Evolutionary conservation across 2,329 filamentous ascomycete species (phyloP).

Genomic region (Trichoderma cornu-damae): DNA sequence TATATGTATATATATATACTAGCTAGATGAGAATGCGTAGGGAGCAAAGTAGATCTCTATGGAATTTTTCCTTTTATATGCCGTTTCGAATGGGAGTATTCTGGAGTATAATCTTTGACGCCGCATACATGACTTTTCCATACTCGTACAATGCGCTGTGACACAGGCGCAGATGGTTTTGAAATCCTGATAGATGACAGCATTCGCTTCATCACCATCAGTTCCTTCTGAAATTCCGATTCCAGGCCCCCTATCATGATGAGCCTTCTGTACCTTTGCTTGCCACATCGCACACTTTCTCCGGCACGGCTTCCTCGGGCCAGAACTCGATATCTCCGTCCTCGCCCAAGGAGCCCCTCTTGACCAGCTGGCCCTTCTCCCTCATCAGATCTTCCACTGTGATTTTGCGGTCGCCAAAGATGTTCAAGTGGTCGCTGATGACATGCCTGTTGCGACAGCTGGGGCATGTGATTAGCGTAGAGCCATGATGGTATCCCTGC

Average conservation of each 20-base stretch:
- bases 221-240: neutral
- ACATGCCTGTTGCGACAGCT: slow-evolving; percentile 81
- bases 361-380: slow-evolving; percentile 69
- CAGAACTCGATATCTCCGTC: slow-evolving; percentile 92
- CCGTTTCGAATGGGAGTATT: neutral
- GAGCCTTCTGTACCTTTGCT: slow-evolving; percentile 4
- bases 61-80: neutral
- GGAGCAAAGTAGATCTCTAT: neutral
- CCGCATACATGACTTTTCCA: slow-evolving; percentile 2
- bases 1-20: slow-evolving; percentile 1
- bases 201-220: too few relatives aligned
- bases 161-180: neutral
- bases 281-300: slow-evolving; percentile 22
- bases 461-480: slow-evolving; percentile 83
- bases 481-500: slow-evolving; percentile 90
- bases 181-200: neutral
- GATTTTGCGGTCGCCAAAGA: slow-evolving; percentile 65
- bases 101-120: neutral
- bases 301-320: slow-evolving; percentile 55
- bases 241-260: neutral
- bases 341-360: slow-evolving; percentile 63
- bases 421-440: slow-evolving; percentile 80
- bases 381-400: slow-evolving; percentile 74
- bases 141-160: slow-evolving; percentile 11
- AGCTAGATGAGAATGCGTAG: slow-evolving; percentile 6